Evolutionary conservation across 768 basidiomycete genomes (phyloP).

Genomic region (Xerocomellus amylosporus): DNA sequence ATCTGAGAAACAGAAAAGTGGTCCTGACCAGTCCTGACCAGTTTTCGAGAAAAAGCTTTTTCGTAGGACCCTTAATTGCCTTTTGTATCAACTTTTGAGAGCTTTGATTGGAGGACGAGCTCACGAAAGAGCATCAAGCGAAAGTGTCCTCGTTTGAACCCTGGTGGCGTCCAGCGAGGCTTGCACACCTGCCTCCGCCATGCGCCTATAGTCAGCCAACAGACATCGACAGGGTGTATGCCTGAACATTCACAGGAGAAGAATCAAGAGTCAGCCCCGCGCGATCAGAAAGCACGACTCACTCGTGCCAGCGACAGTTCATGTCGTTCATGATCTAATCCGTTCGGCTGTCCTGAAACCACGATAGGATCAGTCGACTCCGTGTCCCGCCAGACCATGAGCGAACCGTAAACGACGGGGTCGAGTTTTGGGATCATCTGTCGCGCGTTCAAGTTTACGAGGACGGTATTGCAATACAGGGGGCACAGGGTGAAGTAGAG

Average conservation of each 20-base stretch:
- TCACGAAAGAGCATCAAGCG: no score
- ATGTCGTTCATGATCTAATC: neutral
- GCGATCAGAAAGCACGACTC: neutral
- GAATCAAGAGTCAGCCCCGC: no score
- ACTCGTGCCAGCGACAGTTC: conserved; percentile 4
- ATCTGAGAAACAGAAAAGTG: no score
- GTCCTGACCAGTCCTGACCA: no score
- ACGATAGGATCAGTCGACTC: neutral
- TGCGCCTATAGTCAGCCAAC: neutral
- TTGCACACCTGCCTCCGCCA: conserved; percentile 14
- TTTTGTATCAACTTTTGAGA: no score
- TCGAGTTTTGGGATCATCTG: conserved; percentile 3
- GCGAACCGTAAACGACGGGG: neutral
- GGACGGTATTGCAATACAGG: conserved; percentile 32
- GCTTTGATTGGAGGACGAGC: no score
- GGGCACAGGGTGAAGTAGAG: conserved; percentile 32
- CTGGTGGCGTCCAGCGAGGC: neutral
- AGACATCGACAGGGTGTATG: neutral
- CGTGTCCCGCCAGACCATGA: conserved; percentile 2
- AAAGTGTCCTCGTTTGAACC: no score
- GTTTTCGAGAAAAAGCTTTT: no score
- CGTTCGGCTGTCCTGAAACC: neutral
- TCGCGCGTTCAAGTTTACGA: conserved; percentile 33
- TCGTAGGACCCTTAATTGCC: no score
- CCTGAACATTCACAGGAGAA: neutral